Evolutionary conservation across 2,329 filamentous ascomycete species (phyloP).

Genomic region (Pseudogymnoascus destructans): DNA sequence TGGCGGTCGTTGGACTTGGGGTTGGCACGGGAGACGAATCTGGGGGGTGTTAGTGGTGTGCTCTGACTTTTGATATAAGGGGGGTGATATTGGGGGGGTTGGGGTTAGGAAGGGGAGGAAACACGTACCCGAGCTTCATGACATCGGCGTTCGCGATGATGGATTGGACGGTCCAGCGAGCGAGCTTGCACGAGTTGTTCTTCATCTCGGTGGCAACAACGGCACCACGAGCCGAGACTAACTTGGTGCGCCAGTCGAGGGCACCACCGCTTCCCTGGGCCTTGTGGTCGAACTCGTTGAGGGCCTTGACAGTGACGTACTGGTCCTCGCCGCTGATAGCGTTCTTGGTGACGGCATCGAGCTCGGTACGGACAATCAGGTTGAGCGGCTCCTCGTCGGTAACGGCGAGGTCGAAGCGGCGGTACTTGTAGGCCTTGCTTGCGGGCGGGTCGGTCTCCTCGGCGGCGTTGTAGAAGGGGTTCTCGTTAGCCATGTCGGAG

Average conservation of each 20-base stretch:
- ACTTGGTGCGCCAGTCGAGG: slow-evolving; percentile 92
- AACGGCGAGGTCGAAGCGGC: slow-evolving; percentile 86
- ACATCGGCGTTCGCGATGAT: slow-evolving; percentile 94
- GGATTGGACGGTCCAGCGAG: slow-evolving; percentile 91
- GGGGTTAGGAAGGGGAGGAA: background rate
- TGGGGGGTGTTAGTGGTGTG: slow-evolving; percentile 29
- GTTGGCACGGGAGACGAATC: slow-evolving; percentile 90
- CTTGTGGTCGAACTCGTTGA: slow-evolving; percentile 99
- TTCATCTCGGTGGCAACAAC: slow-evolving; percentile 99
- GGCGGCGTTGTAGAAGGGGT: slow-evolving; percentile 92
- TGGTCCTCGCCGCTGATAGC: slow-evolving; percentile 84
- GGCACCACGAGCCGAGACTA: slow-evolving; percentile 86
- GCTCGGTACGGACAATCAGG: slow-evolving; percentile 84
- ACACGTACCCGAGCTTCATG: slow-evolving; percentile 86
- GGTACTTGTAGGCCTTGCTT: slow-evolving; percentile 97
- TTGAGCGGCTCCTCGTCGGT: slow-evolving; percentile 85
- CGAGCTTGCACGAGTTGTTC: slow-evolving; percentile 99
- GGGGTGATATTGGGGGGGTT: background rate
- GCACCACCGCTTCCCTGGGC: slow-evolving; percentile 90
- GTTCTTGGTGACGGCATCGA: slow-evolving; percentile 94
- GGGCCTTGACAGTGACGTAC: slow-evolving; percentile 80
- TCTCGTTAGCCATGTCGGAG: slow-evolving; percentile 72
- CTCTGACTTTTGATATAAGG: background rate
- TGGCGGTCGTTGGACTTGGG: slow-evolving; percentile 88
- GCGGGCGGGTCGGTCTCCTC: slow-evolving; percentile 90